phyloP scores from a whole-genome alignment of 1,139 yeast species.

The Scheffersomyces stambukii region DNA sequence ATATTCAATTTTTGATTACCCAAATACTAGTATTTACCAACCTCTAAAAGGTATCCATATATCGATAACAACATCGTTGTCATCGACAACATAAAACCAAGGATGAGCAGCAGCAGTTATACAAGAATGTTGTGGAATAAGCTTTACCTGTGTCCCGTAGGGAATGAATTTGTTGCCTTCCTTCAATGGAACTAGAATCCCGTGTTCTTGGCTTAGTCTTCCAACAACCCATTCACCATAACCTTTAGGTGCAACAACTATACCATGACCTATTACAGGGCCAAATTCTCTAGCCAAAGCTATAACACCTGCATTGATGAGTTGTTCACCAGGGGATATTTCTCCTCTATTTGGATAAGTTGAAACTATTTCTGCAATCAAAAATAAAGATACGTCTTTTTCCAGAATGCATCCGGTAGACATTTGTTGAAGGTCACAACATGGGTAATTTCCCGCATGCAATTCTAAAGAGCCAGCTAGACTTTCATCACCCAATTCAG shows the following conservation, averaged over 20 bases:
- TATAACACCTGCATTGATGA: constrained; percentile 71
- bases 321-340: constrained; percentile 51
- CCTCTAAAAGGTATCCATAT: constrained; percentile 73
- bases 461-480: constrained; percentile 54
- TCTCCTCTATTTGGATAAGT: constrained; percentile 50
- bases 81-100: constrained; percentile 54
- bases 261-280: constrained; percentile 48
- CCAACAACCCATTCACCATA: constrained; percentile 53
- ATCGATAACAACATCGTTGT: constrained; percentile 49
- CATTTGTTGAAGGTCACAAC: constrained; percentile 72
- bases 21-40: too few relatives aligned
- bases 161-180: constrained; percentile 36
- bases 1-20: too few relatives aligned
- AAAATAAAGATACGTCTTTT: constrained; percentile 50
- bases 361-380: constrained; percentile 63
- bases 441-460: constrained; percentile 77
- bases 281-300: constrained; percentile 65
- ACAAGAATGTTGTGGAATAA: constrained; percentile 73
- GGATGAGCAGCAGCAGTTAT: constrained; percentile 65
- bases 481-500: constrained; percentile 18
- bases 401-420: constrained; percentile 56
- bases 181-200: constrained; percentile 41
- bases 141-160: constrained; percentile 49
- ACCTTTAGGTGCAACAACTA: constrained; percentile 27
- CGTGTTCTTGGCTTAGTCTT: constrained; percentile 63